Evolutionary conservation across 129 eudicot species (phyloP).

Genomic region (Artemisia tridentata): DNA sequence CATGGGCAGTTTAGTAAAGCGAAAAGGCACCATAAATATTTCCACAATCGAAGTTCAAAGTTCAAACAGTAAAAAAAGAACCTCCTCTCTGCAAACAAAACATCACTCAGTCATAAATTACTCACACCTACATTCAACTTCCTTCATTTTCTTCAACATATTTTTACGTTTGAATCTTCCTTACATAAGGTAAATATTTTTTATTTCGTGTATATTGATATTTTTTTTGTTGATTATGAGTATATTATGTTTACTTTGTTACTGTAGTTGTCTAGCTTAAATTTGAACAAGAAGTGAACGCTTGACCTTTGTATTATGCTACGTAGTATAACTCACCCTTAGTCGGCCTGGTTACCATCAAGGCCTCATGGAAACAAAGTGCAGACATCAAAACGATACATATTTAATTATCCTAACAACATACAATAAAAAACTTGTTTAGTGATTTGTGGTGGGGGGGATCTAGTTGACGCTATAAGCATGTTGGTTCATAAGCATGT

Average conservation of each 20-base stretch:
- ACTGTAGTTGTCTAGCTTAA: neutral
- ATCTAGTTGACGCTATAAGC: too few relatives aligned
- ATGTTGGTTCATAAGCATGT: too few relatives aligned
- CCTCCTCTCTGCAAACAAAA: neutral
- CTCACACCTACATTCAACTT: constrained; percentile 15
- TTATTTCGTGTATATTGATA: too few relatives aligned
- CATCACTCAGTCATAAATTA: neutral
- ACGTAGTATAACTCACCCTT: too few relatives aligned
- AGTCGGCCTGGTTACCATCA: too few relatives aligned
- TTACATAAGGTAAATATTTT: constrained; percentile 15
- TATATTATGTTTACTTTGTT: neutral
- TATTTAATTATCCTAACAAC: too few relatives aligned
- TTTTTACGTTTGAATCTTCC: constrained; percentile 1
- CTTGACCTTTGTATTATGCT: too few relatives aligned
- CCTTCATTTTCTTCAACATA: neutral
- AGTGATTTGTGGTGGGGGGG: too few relatives aligned
- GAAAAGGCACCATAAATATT: constrained; percentile 20
- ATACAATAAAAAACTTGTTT: too few relatives aligned
- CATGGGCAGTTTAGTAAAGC: constrained; percentile 20
- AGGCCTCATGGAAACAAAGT: too few relatives aligned
- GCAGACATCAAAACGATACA: too few relatives aligned
- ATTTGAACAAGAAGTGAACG: too few relatives aligned
- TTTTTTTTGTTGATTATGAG: neutral
- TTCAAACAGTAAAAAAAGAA: constrained; percentile 26
- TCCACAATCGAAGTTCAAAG: neutral